Conservation (phyloP, 257 asterid species). For the Solanum dulcamara region DNA sequence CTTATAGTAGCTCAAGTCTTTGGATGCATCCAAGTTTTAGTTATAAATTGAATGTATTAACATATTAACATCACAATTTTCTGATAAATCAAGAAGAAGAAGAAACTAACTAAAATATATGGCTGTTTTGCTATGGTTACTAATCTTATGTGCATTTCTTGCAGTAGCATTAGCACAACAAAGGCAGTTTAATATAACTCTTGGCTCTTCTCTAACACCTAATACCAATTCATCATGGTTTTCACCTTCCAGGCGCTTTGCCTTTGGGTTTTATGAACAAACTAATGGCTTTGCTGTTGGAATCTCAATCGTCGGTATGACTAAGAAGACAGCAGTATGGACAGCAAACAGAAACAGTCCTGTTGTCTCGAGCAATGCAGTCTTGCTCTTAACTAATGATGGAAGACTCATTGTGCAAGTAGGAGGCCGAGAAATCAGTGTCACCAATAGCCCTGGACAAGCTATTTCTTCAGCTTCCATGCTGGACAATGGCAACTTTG, state of each 20-base stretch:
- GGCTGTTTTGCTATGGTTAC: slow-evolving; percentile 1
- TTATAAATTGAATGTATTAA: background rate
- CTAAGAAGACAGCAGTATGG: slow-evolving; percentile 16
- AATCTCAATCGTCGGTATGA: background rate
- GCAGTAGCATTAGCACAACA: slow-evolving; percentile 15
- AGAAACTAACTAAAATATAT: background rate
- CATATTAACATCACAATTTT: background rate
- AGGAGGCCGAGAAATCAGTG: background rate
- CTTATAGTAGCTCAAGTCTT: too few species aligned
- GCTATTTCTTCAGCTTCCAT: slow-evolving; percentile 24
- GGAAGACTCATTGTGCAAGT: slow-evolving; percentile 26
- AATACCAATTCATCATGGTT: slow-evolving; percentile 11
- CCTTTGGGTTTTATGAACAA: slow-evolving; percentile 16
- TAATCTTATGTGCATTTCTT: slow-evolving; percentile 2
- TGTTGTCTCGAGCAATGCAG: background rate
- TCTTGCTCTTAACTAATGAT: slow-evolving; percentile 8
- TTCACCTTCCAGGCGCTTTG: slow-evolving; percentile 7
- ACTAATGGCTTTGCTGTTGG: slow-evolving; percentile 12
- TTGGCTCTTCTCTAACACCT: slow-evolving; percentile 36
- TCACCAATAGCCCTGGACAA: background rate
- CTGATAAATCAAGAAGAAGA: background rate
- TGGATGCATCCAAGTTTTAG: background rate
- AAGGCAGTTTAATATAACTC: slow-evolving; percentile 13
- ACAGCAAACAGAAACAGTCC: slow-evolving; percentile 17
- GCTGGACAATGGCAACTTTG: slow-evolving; percentile 47